phyloP scores from a whole-genome alignment of 2,329 filamentous ascomycete genomes.

The Fusarium tuaranense region DNA sequence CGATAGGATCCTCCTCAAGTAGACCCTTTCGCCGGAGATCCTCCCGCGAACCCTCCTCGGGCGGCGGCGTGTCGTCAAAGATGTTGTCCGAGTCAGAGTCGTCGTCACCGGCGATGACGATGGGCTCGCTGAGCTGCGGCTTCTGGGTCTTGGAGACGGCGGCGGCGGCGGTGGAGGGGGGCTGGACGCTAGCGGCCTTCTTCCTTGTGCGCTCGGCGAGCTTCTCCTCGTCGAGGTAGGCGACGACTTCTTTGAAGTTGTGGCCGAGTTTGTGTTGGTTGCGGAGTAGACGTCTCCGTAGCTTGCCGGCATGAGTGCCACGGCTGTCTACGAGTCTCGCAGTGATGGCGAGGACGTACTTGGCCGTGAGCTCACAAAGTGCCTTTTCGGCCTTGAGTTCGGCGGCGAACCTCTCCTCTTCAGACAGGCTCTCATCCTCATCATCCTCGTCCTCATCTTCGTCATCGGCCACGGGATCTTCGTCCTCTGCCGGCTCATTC shows the following conservation, averaged over 20 bases:
- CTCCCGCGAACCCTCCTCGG: conserved; percentile 69
- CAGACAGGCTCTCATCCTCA: conserved; percentile 64
- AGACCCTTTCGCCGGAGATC: conserved; percentile 67
- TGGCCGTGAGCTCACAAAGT: conserved; percentile 86
- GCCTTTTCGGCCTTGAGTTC: conserved; percentile 85
- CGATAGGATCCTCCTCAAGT: conserved; percentile 62
- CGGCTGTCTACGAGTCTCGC: conserved; percentile 78
- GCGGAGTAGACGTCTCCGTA: conserved; percentile 78
- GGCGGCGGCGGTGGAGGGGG: conserved; percentile 35
- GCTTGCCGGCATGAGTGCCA: conserved; percentile 69
- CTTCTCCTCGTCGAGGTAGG: conserved; percentile 80
- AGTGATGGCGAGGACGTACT: conserved; percentile 83
- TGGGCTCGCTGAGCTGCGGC: conserved; percentile 56
- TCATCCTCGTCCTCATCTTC: conserved; percentile 68
- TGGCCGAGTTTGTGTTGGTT: conserved; percentile 85
- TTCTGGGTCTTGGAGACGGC: conserved; percentile 49
- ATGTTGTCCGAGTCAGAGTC: conserved; percentile 51
- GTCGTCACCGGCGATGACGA: conserved; percentile 58
- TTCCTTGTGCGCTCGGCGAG: conserved; percentile 59
- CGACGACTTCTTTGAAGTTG: conserved; percentile 87
- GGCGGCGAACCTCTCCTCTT: conserved; percentile 70
- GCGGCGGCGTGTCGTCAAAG: conserved; percentile 62
- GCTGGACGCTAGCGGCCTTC: conserved; percentile 45
- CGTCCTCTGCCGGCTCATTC: conserved; percentile 76
- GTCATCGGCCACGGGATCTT: conserved; percentile 77